Evolutionary conservation across 805 yeast genomes (phyloP).

Genomic region (Nakazawaea ambrosiae): DNA sequence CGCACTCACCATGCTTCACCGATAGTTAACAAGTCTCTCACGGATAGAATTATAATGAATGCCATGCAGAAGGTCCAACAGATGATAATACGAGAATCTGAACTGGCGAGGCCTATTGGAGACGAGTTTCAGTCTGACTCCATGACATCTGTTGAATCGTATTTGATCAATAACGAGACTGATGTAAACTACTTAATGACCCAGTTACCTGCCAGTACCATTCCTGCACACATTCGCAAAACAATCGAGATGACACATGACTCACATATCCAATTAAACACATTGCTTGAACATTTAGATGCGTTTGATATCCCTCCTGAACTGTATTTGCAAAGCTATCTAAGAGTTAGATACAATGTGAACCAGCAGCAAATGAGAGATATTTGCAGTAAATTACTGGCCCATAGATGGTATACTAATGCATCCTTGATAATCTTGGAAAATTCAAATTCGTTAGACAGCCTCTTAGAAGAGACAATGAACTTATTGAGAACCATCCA

Average conservation of each 20-base stretch:
- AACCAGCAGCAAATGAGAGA: not conserved
- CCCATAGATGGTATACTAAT: slow-evolving; percentile 7
- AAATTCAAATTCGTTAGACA: not conserved
- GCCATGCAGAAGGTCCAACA: slow-evolving; percentile 6
- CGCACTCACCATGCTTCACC: no score
- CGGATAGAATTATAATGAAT: slow-evolving; percentile 2
- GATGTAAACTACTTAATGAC: no score
- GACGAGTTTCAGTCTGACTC: no score
- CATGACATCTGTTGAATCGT: no score
- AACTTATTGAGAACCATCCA: not conserved
- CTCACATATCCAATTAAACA: slow-evolving; percentile 3
- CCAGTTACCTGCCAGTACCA: no score
- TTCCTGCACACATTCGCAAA: not conserved
- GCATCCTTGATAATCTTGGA: slow-evolving; percentile 1
- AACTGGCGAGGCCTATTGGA: no score
- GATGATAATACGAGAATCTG: slow-evolving; percentile 1
- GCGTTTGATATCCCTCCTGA: not conserved
- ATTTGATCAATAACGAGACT: no score
- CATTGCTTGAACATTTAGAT: not conserved
- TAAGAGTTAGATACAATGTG: slow-evolving; percentile 3
- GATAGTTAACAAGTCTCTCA: no score
- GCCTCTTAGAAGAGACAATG: slow-evolving; percentile 1
- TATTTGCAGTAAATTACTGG: not conserved
- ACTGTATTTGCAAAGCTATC: slow-evolving; percentile 4
- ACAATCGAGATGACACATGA: slow-evolving; percentile 1